phyloP scores from a whole-genome alignment of 257 asterid genomes.

The Solanum pennellii region DNA sequence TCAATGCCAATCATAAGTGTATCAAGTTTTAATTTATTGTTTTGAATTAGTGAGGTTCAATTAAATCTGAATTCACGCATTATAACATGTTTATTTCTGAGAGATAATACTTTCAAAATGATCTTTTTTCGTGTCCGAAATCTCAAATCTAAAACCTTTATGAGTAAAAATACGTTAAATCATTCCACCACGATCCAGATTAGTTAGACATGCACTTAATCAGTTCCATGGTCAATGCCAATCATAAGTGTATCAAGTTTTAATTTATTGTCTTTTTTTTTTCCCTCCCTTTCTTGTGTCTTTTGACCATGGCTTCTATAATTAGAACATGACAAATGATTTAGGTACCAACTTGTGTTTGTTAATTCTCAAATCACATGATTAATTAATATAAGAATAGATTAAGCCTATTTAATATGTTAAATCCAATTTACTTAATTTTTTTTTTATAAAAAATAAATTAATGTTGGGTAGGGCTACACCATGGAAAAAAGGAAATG shows the following conservation, averaged over 20 bases:
- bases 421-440: neutral
- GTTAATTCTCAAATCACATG: neutral
- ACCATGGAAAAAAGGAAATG: neutral
- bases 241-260: conserved; percentile 2
- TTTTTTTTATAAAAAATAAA: neutral
- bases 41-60: neutral
- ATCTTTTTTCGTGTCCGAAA: neutral
- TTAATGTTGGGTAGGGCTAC: neutral
- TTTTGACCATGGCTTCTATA: neutral
- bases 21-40: neutral
- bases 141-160: neutral
- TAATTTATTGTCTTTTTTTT: neutral
- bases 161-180: neutral
- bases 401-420: neutral
- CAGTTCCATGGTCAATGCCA: neutral
- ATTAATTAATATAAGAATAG: neutral
- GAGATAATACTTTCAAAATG: rapidly evolving
- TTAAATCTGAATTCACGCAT: neutral
- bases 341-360: neutral
- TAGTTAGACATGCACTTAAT: neutral
- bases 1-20: conserved; percentile 1
- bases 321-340: neutral
- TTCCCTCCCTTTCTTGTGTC: neutral
- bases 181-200: neutral
- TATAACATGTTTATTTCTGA: neutral